phyloP scores from a whole-genome alignment of 257 asterid genomes.

The Henckelia pumila region DNA sequence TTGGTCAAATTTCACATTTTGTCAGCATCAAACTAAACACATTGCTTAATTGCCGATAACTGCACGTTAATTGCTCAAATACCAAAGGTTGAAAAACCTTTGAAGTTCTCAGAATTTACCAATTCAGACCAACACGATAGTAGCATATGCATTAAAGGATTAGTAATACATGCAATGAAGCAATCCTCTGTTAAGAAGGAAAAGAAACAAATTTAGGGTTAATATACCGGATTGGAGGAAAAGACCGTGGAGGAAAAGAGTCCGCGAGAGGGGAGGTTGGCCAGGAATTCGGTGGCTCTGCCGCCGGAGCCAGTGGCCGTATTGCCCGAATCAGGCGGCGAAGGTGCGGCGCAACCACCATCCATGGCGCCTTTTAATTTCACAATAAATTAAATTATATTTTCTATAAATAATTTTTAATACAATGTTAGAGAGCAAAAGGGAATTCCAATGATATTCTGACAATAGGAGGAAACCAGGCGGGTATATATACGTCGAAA shows the following conservation, averaged over 20 bases:
- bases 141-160: neutral
- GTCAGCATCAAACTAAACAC: too few species aligned
- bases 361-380: constrained; percentile 32
- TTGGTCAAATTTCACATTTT: neutral
- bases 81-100: neutral
- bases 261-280: constrained; percentile 70
- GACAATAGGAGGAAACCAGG: too few species aligned
- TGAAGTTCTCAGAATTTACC: neutral
- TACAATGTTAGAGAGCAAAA: neutral
- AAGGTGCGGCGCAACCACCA: constrained; percentile 32
- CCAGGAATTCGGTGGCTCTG: constrained; percentile 48
- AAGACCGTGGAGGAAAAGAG: constrained; percentile 53
- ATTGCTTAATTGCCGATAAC: neutral
- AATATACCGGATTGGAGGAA: constrained; percentile 54
- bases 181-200: neutral
- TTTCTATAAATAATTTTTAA: neutral
- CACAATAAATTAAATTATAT: neutral
- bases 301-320: constrained; percentile 29
- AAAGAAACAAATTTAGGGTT: constrained; percentile 17
- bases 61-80: neutral
- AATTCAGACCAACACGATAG: neutral
- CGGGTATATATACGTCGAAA: too few species aligned
- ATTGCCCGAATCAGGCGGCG: constrained; percentile 28
- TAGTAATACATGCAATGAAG: neutral
- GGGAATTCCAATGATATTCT: too few species aligned